phyloP scores from a whole-genome alignment of 2,329 filamentous ascomycete genomes.

The Trichoderma guizhouense region DNA sequence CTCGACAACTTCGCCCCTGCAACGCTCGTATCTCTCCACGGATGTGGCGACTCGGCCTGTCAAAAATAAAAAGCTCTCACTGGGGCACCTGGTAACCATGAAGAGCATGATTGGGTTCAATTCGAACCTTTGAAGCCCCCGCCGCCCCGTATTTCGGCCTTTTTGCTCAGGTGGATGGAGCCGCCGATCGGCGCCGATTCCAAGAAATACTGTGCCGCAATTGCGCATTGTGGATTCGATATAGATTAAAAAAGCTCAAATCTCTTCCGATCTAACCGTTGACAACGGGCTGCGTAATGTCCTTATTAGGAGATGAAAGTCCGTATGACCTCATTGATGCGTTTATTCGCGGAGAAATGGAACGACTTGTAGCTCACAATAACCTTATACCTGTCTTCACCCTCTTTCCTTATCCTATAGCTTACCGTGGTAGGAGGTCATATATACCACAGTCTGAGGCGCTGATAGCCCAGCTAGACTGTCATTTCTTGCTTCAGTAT shows the following conservation, averaged over 20 bases:
- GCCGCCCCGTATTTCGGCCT: neutral
- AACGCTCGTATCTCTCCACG: neutral
- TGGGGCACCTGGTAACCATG: neutral
- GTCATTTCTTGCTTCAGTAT: neutral
- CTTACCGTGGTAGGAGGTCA: neutral
- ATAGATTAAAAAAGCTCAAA: neutral
- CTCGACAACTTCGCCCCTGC: neutral
- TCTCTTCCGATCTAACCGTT: neutral
- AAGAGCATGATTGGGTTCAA: neutral
- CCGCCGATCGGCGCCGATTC: neutral
- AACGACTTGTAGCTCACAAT: neutral
- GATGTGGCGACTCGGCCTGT: neutral
- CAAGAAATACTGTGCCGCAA: neutral
- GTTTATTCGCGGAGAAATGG: neutral
- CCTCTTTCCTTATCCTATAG: neutral
- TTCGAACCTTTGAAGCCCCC: neutral
- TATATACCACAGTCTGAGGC: neutral
- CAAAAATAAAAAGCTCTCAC: neutral
- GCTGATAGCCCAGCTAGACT: neutral
- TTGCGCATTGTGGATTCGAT: neutral
- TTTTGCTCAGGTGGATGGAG: neutral
- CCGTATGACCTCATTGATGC: neutral
- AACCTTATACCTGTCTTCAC: neutral
- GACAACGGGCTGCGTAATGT: neutral
- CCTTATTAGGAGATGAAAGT: neutral